These are phyloP conservation scores for Pythium grandisporangium DNA, from an alignment of 352 stramenopile genomes.

Conservation along the genomic window DNA sequence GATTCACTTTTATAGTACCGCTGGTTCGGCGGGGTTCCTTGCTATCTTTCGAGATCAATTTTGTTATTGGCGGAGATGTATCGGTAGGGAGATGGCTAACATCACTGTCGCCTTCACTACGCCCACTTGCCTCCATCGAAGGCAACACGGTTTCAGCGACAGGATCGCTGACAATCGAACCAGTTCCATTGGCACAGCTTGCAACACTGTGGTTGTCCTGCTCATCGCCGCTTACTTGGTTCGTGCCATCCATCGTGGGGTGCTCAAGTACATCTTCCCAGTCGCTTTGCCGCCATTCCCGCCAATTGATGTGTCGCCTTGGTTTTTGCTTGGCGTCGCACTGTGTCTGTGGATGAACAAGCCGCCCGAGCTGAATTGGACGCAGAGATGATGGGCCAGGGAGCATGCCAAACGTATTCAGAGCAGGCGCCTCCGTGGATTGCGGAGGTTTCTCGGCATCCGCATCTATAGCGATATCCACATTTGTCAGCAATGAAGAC, in stretches of 20 bases:
- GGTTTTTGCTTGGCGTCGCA: not conserved
- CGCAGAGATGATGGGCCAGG: not conserved
- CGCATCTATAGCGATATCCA: not conserved
- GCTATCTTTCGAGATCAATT: not conserved
- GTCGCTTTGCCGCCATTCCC: slow-evolving; percentile 11
- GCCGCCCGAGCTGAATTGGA: not conserved
- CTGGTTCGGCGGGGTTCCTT: not conserved
- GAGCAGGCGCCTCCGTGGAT: too few relatives aligned
- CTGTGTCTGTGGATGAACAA: not conserved
- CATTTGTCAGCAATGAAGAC: not conserved
- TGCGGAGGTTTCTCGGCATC: not conserved
- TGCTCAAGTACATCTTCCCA: slow-evolving; percentile 6
- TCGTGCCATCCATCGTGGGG: not conserved
- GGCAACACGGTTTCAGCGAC: too few relatives aligned
- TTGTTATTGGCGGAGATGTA: too few relatives aligned
- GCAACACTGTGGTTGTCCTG: not conserved
- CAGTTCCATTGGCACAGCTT: not conserved
- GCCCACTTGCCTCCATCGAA: too few relatives aligned
- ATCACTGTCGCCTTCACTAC: not conserved
- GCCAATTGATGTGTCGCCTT: slow-evolving; percentile 5
- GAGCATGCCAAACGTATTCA: too few relatives aligned
- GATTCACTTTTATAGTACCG: not conserved
- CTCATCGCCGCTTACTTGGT: not conserved
- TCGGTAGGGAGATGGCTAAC: not conserved
- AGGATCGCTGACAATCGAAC: too few relatives aligned